A percentile compares a stretch with the other conserved stretches of the same genome.
Evolutionary conservation across 257 asterid genomes (phyloP).

Genomic region (Vinca minor): DNA sequence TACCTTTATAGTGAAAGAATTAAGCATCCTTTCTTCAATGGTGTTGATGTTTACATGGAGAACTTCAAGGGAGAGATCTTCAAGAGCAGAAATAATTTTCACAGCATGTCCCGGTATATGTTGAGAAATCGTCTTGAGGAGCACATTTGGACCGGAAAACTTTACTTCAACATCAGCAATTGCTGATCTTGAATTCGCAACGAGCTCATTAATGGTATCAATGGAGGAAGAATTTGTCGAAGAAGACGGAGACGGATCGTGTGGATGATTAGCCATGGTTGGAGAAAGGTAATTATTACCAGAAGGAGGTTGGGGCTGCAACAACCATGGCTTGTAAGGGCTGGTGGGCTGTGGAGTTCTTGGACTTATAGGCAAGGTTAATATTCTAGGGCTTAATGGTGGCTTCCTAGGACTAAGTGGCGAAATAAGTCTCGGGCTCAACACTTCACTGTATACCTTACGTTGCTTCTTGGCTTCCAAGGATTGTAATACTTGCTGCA

Average conservation of each 20-base stretch:
- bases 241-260: slow-evolving; percentile 55
- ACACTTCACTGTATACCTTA: slow-evolving; percentile 48
- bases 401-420: slow-evolving; percentile 64
- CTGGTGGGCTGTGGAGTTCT: slow-evolving; percentile 72
- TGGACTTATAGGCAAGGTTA: slow-evolving; percentile 74
- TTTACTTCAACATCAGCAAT: slow-evolving; percentile 88
- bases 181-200: slow-evolving; percentile 65
- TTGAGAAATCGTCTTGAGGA: slow-evolving; percentile 57
- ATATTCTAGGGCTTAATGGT: slow-evolving; percentile 60
- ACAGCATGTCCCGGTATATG: slow-evolving; percentile 63
- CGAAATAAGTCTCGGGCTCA: slow-evolving; percentile 49
- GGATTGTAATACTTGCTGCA: slow-evolving; percentile 68
- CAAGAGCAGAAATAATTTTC: slow-evolving; percentile 55
- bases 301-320: background rate
- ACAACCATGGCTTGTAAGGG: slow-evolving; percentile 51
- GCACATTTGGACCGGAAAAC: slow-evolving; percentile 63
- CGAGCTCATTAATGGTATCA: slow-evolving; percentile 61
- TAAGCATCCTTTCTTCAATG: slow-evolving; percentile 55
- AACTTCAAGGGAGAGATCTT: slow-evolving; percentile 65
- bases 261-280: slow-evolving; percentile 24
- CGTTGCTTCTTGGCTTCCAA: slow-evolving; percentile 81
- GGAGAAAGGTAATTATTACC: slow-evolving; percentile 7
- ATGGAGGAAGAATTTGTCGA: slow-evolving; percentile 40
- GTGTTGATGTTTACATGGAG: slow-evolving; percentile 61
- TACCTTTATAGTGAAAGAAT: slow-evolving; percentile 91